Evolutionary conservation across 1,284 basidiomycete genomes (phyloP), one percentile per base, ranked within the genome.

Genomic region (Coniferiporia weirii): DNA sequence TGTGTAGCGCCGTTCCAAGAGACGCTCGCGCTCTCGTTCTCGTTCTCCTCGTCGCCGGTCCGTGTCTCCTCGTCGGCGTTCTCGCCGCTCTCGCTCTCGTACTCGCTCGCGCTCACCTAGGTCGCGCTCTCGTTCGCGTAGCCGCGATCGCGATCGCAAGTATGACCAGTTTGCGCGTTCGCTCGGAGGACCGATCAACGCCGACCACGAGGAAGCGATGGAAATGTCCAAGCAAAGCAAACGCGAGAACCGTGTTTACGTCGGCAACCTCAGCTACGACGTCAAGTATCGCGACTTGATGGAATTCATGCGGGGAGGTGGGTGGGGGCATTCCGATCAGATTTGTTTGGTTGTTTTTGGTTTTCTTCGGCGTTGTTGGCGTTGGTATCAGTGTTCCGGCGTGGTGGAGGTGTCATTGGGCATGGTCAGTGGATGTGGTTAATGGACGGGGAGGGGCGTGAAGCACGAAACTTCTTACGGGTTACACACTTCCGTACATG

Each of bases 251-350:
- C 84, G 96, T 65, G 93, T 98, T 68, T 98, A 99, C 71, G 93
- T 98, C 72, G 96, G 95, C 71, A 98, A 98, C 75, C 84, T 98
- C 75, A 91, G 89, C 71, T 98, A 97, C 81, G 92, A 95, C 74
- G 92, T 95, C 84, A 95, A 91, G 78, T 97, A 95, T 79, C 87
- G 91, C 76, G 94, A 97, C 79, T 82, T 98, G 77, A 93, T 95
- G 83, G 91, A 95, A 86, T 96, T 95, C 73, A 95, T 96, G 93
- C 83, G 89, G 86, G 91, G 92, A 94, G 94, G 95, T 97, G 91
- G 87, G 94, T 95, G 76, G 84, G 84, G 84, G 84, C 80, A 80
- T 82, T 76, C 54, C 54, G 56, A 43, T 57, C 52, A 34, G 53
- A 57, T 59, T 59, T 55, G 60, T 59, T 64, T 61, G 56, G 63